Conservation (phyloP, 768 basidiomycete genomes). For the Omphalotus guepiniiformis region DNA sequence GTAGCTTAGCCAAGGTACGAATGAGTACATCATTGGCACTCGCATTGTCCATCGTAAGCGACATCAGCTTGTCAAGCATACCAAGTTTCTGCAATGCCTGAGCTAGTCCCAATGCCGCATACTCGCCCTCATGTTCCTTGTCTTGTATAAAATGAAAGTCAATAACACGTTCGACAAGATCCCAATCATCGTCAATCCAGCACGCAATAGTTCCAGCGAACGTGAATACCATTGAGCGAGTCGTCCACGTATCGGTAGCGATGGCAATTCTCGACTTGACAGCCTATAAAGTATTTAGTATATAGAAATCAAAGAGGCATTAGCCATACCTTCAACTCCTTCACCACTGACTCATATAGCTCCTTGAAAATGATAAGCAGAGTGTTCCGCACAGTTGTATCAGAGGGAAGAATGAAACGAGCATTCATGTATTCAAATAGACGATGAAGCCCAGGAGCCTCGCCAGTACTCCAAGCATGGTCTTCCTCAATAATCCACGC, state of each 20-base stretch:
- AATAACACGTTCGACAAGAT: conserved; percentile 27
- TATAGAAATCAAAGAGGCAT: too few relatives aligned
- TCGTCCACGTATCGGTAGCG: conserved; percentile 29
- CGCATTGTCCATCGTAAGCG: conserved; percentile 29
- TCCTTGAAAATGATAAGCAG: too few relatives aligned
- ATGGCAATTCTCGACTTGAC: conserved; percentile 22
- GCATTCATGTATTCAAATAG: too few relatives aligned
- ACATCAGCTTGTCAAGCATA: conserved; percentile 19
- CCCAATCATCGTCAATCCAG: conserved; percentile 28
- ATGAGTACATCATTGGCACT: conserved; percentile 29
- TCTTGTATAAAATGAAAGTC: conserved; percentile 27
- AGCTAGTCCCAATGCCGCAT: conserved; percentile 25
- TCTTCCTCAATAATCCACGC: conserved; percentile 22
- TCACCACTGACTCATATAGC: too few relatives aligned
- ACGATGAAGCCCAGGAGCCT: neutral
- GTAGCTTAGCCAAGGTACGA: conserved; percentile 12
- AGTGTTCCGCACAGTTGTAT: too few relatives aligned
- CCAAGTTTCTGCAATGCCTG: conserved; percentile 17
- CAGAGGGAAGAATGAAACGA: too few relatives aligned
- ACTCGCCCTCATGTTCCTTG: conserved; percentile 28
- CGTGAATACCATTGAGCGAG: conserved; percentile 24
- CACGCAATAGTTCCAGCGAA: conserved; percentile 26
- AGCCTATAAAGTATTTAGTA: conserved; percentile 8
- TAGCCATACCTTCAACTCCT: too few relatives aligned
- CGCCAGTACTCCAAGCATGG: neutral